phyloP scores from a whole-genome alignment of 768 basidiomycete species.

The Obba rivulosa region DNA sequence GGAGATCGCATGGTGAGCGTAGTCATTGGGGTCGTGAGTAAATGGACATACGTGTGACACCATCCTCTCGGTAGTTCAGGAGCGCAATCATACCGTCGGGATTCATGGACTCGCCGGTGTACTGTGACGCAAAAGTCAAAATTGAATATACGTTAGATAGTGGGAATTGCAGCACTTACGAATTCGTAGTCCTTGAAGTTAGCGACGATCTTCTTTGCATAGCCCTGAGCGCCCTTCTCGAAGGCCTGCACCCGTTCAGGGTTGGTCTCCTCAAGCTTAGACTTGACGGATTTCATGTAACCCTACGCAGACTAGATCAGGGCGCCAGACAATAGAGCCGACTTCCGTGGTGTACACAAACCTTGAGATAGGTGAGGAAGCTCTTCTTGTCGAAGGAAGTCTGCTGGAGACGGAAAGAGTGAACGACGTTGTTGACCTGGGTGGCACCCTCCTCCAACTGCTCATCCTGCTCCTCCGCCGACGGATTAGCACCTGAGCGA shows the following conservation, averaged over 20 bases:
- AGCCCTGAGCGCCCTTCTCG: constrained; percentile 72
- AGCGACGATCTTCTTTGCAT: constrained; percentile 83
- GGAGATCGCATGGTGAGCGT: constrained; percentile 9
- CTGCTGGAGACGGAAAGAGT: constrained; percentile 84
- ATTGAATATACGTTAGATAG: no score
- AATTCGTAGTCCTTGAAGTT: constrained; percentile 96
- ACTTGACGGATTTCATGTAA: constrained; percentile 94
- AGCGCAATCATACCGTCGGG: constrained; percentile 92
- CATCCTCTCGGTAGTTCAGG: constrained; percentile 91
- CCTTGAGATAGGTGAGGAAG: constrained; percentile 83
- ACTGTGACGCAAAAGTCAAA: no score
- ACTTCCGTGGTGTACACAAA: constrained; percentile 23
- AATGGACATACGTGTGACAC: constrained; percentile 63
- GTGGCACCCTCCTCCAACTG: constrained; percentile 70
- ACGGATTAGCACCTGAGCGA: constrained; percentile 81
- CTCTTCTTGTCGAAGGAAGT: constrained; percentile 88
- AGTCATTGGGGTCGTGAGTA: no score
- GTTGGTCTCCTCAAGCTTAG: constrained; percentile 44
- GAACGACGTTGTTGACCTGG: constrained; percentile 82
- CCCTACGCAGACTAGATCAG: constrained; percentile 36
- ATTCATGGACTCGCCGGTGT: constrained; percentile 70
- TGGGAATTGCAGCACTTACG: constrained; percentile 36
- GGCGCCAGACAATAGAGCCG: not conserved
- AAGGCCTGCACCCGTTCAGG: constrained; percentile 68
- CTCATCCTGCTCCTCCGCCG: constrained; percentile 82